Percentiles rank a stretch among this genome's conserved stretches.
These are phyloP conservation scores for Aristolochia californica DNA, from an alignment of 164 flowering plant genomes.

Conservation along the genomic window DNA sequence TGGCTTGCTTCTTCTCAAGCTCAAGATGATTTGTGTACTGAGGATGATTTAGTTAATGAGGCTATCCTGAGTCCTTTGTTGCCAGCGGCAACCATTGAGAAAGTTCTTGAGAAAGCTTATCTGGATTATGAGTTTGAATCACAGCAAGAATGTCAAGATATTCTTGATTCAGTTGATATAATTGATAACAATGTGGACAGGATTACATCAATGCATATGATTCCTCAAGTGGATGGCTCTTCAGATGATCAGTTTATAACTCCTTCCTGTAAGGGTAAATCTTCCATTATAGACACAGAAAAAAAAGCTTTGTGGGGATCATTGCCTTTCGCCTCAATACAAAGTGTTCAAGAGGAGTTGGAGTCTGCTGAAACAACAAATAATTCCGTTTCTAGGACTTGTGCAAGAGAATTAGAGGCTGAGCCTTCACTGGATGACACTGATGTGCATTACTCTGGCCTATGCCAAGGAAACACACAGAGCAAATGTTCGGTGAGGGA, in stretches of 20 bases:
- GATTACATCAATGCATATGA: constrained; percentile 15
- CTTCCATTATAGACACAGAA: constrained; percentile 10
- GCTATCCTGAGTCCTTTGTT: constrained; percentile 62
- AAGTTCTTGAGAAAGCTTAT: constrained; percentile 70
- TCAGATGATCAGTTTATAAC: constrained; percentile 25
- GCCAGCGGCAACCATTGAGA: constrained; percentile 43
- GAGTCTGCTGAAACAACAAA: background rate
- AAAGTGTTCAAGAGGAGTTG: constrained; percentile 10
- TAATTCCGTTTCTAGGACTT: constrained; percentile 6
- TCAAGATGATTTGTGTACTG: constrained; percentile 73
- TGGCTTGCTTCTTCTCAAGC: constrained; percentile 98
- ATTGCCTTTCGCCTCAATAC: constrained; percentile 26
- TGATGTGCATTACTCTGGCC: constrained; percentile 7
- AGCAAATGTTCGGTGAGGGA: constrained; percentile 62
- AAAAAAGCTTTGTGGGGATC: constrained; percentile 16
- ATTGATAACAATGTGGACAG: constrained; percentile 9
- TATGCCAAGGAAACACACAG: constrained; percentile 15
- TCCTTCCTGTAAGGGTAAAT: constrained; percentile 13
- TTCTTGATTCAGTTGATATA: constrained; percentile 70
- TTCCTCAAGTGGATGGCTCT: constrained; percentile 67
- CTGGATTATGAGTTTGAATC: constrained; percentile 67
- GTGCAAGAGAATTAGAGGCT: constrained; percentile 15
- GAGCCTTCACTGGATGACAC: constrained; percentile 7
- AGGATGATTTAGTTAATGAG: constrained; percentile 71
- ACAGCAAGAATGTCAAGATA: constrained; percentile 93